These are phyloP conservation scores for Aureobasidium sp. DNA, from an alignment of 2,329 filamentous ascomycete species.

Conservation along the genomic window DNA sequence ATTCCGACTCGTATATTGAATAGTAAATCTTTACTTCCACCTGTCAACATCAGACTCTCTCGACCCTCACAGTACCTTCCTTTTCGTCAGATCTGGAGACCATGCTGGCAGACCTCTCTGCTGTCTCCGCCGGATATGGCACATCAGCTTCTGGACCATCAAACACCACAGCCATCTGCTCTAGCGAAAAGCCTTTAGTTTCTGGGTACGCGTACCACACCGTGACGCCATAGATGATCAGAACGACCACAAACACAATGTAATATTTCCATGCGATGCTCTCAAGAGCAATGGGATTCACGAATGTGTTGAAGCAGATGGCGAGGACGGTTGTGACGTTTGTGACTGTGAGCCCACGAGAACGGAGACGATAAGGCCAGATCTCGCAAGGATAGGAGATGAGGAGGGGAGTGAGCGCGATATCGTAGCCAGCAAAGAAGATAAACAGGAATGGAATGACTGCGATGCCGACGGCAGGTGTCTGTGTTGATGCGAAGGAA, in stretches of 20 bases:
- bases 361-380: conserved; percentile 54
- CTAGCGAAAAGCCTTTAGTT: conserved; percentile 13
- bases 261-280: conserved; percentile 43
- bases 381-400: conserved; percentile 13
- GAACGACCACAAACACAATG: conserved; percentile 43
- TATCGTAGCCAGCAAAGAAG: conserved; percentile 37
- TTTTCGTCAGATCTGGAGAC: not conserved
- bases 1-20: too few species aligned
- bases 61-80: conserved; percentile 13
- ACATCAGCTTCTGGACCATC: conserved; percentile 18
- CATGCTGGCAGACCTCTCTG: conserved; percentile 18
- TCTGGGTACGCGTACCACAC: conserved; percentile 18
- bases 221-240: conserved; percentile 33
- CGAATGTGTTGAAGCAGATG: conserved; percentile 56
- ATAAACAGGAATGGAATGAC: conserved; percentile 40
- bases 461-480: conserved; percentile 29
- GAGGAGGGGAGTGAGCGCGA: conserved; percentile 27
- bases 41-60: conserved; percentile 15
- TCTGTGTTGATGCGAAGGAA: conserved; percentile 29
- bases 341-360: conserved; percentile 46
- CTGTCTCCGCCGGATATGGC: conserved; percentile 16
- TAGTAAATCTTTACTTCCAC: too few species aligned
- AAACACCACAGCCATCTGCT: conserved; percentile 17
- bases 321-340: not conserved
- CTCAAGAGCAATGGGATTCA: conserved; percentile 42